Percentiles rank a stretch among this genome's conserved stretches.
Conservation (phyloP, 108 stramenopile species). For the Fragilaria crotonensis region DNA sequence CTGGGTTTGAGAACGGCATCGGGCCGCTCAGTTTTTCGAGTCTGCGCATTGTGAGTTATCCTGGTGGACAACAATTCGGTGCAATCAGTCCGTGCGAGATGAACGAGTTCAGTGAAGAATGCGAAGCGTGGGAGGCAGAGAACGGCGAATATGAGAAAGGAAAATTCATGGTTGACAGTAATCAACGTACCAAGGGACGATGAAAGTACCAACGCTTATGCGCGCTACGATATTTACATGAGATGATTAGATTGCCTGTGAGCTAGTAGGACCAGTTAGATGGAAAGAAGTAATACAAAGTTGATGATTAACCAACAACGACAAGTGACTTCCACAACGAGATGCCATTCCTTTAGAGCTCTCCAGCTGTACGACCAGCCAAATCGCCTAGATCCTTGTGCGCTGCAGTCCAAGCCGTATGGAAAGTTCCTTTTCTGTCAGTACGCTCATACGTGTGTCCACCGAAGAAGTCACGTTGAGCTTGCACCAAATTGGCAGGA, state of each 20-base stretch:
- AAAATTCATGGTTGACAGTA: slow-evolving; percentile 71
- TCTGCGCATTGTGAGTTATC: slow-evolving; percentile 72
- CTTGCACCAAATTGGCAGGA: slow-evolving; percentile 94
- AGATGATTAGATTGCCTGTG: too few relatives aligned
- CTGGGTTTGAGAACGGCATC: slow-evolving; percentile 72
- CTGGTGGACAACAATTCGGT: slow-evolving; percentile 91
- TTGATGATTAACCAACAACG: too few relatives aligned
- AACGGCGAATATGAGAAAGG: slow-evolving; percentile 67
- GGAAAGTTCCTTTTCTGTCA: slow-evolving; percentile 81
- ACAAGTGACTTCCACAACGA: too few relatives aligned
- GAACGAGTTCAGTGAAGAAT: slow-evolving; percentile 89
- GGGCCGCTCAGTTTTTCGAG: slow-evolving; percentile 63
- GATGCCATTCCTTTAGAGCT: too few relatives aligned
- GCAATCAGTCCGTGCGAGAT: slow-evolving; percentile 93
- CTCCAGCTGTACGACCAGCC: slow-evolving; percentile 83
- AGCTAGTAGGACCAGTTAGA: too few relatives aligned
- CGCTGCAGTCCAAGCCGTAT: slow-evolving; percentile 88
- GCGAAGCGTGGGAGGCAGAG: slow-evolving; percentile 76
- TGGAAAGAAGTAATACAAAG: too few relatives aligned
- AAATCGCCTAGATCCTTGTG: slow-evolving; percentile 95
- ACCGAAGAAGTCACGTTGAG: slow-evolving; percentile 99
- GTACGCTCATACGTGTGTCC: slow-evolving; percentile 94
- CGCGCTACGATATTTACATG: too few relatives aligned
- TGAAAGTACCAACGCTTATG: too few relatives aligned
- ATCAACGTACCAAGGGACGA: slow-evolving; percentile 65